Base-by-base conservation (phyloP, 192 early-diverging fungal genomes). In the Entrophospora sp. region DNA sequence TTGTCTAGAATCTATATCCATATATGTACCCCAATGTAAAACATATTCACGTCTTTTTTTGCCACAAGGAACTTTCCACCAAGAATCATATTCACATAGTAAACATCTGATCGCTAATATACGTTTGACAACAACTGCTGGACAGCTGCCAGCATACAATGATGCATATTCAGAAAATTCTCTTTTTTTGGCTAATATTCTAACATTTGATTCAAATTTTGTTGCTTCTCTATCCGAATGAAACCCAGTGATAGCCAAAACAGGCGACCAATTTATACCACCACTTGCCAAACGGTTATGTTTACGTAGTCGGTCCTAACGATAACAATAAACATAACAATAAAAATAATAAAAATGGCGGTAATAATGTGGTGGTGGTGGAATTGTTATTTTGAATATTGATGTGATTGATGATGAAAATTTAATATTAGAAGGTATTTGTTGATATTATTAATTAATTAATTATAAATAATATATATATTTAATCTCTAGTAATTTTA, bases 61-160 rank as follows among this genome's bases (percentile, higher is more conserved):
- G 18, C 55, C 55, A 20, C 30, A 18, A 34, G 61, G 44, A 1
- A 25, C 51, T 28, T 16, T 40, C 64, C 64, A 66, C 31, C 49
- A 66, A 31, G 24, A 12, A 42, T 66, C 64, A 30, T 55, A 43
- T 66, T 66, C 64, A 31, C 64, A 66, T 7, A 66, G 42, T 12
- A 66, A 42, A 42, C 64, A 36, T 36, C 64, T 40, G 38, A 48
- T 48, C 0, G 64, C 64, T 13, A 66, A 16, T 8, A 66, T 53
- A 30, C 64, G 48, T 53, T 66, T 66, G 13, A 66, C 18, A 16
- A 66, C 64, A 12, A 43, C 27, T 0, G 64, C 13, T 25, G 64
- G 64, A 32, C 49, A 55, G 13, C 27, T 5, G n/a, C 64, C 64
- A 4, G 24, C 49, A 42, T 66, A 66, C 24, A 66, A 25, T 22